Evolutionary conservation across 2,329 filamentous ascomycete genomes (phyloP).

Genomic region (Pseudogymnoascus pannorum): DNA sequence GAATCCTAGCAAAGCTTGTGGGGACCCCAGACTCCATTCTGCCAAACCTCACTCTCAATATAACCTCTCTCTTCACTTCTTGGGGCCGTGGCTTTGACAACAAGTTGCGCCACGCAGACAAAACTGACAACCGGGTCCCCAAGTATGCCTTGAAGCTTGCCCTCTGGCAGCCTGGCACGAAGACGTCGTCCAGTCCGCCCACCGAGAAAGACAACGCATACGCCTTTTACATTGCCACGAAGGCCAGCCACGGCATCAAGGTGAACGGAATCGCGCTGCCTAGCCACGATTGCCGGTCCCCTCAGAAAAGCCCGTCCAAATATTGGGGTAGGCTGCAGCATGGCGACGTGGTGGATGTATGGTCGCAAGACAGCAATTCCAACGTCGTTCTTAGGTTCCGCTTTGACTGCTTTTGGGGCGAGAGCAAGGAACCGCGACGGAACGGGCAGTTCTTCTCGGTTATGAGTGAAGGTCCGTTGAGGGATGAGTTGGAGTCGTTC

Average conservation of each 20-base stretch:
- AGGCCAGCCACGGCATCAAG: slow-evolving; percentile 65
- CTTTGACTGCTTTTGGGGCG: slow-evolving; percentile 28
- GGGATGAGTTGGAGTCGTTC: slow-evolving; percentile 21
- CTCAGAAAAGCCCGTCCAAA: slow-evolving; percentile 40
- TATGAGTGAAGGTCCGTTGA: slow-evolving; percentile 15
- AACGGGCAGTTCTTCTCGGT: slow-evolving; percentile 18
- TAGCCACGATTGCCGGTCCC: slow-evolving; percentile 47
- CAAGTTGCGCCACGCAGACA: slow-evolving; percentile 57
- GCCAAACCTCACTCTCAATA: slow-evolving; percentile 52
- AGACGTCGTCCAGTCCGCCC: slow-evolving; percentile 52
- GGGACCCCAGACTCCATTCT: slow-evolving; percentile 60
- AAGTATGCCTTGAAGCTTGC: slow-evolving; percentile 75
- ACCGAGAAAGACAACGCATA: slow-evolving; percentile 25
- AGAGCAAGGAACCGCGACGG: slow-evolving; percentile 19
- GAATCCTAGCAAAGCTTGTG: slow-evolving; percentile 56
- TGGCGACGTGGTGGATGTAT: slow-evolving; percentile 71
- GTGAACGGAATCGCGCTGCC: slow-evolving; percentile 66
- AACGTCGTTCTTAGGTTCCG: slow-evolving; percentile 24
- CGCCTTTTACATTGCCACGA: slow-evolving; percentile 70
- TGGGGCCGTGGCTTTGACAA: slow-evolving; percentile 71
- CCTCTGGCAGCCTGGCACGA: slow-evolving; percentile 63
- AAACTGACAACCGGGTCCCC: slow-evolving; percentile 63
- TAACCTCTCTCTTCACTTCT: slow-evolving; percentile 61
- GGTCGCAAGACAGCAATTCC: slow-evolving; percentile 39
- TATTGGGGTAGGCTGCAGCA: slow-evolving; percentile 65